Evolutionary conservation across 306 rosid genomes (phyloP), one percentile per base, ranked within the genome.

Genomic region (Ammopiptanthus mongolicus): DNA sequence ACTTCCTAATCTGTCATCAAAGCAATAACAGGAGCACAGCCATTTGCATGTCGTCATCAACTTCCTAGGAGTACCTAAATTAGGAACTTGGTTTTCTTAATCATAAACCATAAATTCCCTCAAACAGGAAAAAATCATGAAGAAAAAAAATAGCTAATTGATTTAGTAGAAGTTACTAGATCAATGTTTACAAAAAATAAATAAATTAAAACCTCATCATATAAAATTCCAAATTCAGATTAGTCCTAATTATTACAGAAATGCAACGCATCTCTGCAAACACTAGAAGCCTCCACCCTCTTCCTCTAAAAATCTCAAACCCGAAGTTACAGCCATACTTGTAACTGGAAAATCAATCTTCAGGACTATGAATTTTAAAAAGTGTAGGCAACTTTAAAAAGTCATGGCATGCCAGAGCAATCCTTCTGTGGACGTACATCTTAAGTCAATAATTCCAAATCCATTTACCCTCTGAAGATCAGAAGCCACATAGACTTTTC

Each of bases 41-140:
- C 48, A 48, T 52, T 17, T 18, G 55, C 15, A 10, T 41, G 42
- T 10, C 5, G 12, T 18, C 36, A 50, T 51, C 22, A 15, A 50
- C 62, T 46, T 59, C 39, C 72, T 9, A 18, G 60, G 39, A 44
- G 6, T 21, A 31, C 29, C 58, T 21, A 31, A 18, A 18, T 29
- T 23, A 62, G 41, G 22, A 69, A 59, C 51, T 37, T 21, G 15
- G 51, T 50, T 52, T 37, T 51, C 48, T 50, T 56, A 62, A 42
- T 41, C 74, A 78, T 52, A 23, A 62, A 39, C 33, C 74, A 78
- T 63, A 15, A 62, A 52, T 50, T 62, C 56, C 22, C 71, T 33
- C 62, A 61, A 81, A 48, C 39, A 22, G 21, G 9, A 7, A 28
- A 50, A 22, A 13, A 3, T 52, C 0, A 34, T 39, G 19, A 34